Base-by-base conservation (phyloP, 495 filamentous ascomycete genomes). In the Trichoderma erinaceum region DNA sequence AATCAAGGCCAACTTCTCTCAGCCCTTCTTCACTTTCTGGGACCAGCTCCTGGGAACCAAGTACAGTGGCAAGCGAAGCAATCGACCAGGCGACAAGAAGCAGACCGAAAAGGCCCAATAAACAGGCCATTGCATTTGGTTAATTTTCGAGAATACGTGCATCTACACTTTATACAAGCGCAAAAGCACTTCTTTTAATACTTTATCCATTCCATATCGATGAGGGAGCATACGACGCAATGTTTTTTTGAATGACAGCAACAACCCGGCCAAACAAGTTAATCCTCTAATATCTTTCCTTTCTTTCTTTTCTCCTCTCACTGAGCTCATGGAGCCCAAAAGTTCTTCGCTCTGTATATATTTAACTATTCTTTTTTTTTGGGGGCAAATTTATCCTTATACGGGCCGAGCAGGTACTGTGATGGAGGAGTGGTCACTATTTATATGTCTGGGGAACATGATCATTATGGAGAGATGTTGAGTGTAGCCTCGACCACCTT, bases 21-120 rank as follows among this genome's bases (percentile, higher is more conserved):
- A 95, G 75, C 91, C 91, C 0, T 93, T 92, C 80, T 92, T 93
- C 79, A 94, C 89, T 63, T 90, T 92, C 77, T 95, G 91, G 91
- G 91, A 95, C 73, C 80, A 83, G 29, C 64, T 85, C 61, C 79
- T 92, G 13, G 88, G 88, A 41, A 95, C 91, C 38, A 85, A 84
- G 74, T 95, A 89, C 89, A 83, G 80, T 48, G 90, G 90, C 18
- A 88, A 82, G 43, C 74, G 71, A 48, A 46, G 74, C 29, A 79
- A 79, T 70, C 82, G 82, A 66, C 78, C 77, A 65, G 68, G 72
- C 7, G 78, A 79, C 13, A 77, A 78, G 27, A 69, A 65, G 46
- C 80, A 80, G 63, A 71, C 74, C 12, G 71, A 68, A 50, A 76
- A 75, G 69, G 71, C 73, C 27, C 74, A 74, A 61, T 77, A 70